Evolutionary conservation across 176 grass and related monocot genomes (phyloP).

Genomic region (Bromus sterilis): DNA sequence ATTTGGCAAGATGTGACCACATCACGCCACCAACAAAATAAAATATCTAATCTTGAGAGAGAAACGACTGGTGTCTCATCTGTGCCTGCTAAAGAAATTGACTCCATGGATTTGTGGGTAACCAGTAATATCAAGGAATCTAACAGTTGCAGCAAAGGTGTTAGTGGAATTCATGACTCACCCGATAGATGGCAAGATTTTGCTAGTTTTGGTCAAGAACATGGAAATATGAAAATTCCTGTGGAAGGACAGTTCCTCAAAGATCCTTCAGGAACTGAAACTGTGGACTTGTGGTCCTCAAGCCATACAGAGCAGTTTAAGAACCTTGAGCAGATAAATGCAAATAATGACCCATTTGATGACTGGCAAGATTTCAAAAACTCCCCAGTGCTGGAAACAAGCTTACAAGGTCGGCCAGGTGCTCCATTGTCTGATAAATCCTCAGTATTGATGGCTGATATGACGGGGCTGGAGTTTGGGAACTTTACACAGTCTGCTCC

Average conservation of each 20-base stretch:
- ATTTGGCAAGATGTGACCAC: constrained; percentile 55
- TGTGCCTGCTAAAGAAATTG: constrained; percentile 34
- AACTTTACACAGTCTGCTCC: not conserved
- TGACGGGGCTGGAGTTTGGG: constrained; percentile 15
- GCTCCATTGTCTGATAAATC: constrained; percentile 19
- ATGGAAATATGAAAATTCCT: not conserved
- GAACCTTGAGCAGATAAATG: constrained; percentile 21
- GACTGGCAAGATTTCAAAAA: constrained; percentile 55
- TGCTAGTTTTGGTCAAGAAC: constrained; percentile 36
- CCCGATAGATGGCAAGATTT: constrained; percentile 63
- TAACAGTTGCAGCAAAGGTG: not conserved
- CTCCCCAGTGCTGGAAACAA: constrained; percentile 17
- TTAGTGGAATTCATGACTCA: constrained; percentile 15
- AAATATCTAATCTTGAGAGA: constrained; percentile 11
- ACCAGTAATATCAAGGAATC: constrained; percentile 33
- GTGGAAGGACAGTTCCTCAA: constrained; percentile 12
- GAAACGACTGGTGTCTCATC: constrained; percentile 11
- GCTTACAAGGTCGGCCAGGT: constrained; percentile 17
- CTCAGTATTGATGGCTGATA: constrained; percentile 4
- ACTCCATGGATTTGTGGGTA: constrained; percentile 35
- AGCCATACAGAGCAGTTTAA: constrained; percentile 20
- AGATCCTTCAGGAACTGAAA: constrained; percentile 30
- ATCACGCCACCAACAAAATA: constrained; percentile 21
- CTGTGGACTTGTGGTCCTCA: constrained; percentile 24
- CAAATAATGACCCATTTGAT: constrained; percentile 49